Percentiles rank a stretch among this genome's conserved stretches.
Conservation (phyloP, 192 early-diverging fungal genomes). For the Borealophlyctis nickersoniae region DNA sequence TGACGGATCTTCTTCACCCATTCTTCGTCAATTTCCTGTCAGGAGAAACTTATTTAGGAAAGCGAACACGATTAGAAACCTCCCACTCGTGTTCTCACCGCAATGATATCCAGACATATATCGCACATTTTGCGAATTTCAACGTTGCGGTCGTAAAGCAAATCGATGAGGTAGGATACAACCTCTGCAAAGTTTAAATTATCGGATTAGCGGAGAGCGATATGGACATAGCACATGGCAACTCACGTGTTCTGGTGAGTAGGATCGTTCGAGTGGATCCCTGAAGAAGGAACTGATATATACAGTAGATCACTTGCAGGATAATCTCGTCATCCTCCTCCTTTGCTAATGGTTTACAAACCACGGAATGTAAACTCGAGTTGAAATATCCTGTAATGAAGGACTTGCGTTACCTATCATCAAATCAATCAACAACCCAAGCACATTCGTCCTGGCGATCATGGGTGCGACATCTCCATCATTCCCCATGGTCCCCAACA, state of each 20-base stretch:
- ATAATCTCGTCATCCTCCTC: conserved; percentile 66
- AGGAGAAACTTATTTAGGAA: no score
- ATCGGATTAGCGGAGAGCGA: background rate
- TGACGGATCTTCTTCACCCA: conserved; percentile 49
- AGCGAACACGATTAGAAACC: no score
- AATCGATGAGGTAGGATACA: conserved; percentile 54
- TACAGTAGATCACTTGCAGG: conserved; percentile 55
- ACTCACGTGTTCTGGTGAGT: conserved; percentile 44
- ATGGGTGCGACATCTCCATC: conserved; percentile 51
- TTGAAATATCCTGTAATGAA: no score
- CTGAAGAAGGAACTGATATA: conserved; percentile 51
- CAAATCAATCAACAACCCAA: conserved; percentile 42
- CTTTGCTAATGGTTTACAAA: no score
- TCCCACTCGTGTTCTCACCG: conserved; percentile 37
- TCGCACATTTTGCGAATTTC: conserved; percentile 57
- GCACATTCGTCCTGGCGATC: conserved; percentile 37
- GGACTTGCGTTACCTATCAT: conserved; percentile 46
- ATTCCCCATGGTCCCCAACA: conserved; percentile 51
- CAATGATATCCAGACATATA: conserved; percentile 52
- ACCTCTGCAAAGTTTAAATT: conserved; percentile 35
- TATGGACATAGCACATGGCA: background rate
- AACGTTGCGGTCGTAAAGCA: conserved; percentile 56
- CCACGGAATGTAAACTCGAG: no score
- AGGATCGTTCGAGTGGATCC: conserved; percentile 37
- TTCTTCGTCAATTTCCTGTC: conserved; percentile 56